Evolutionary conservation across 192 early-diverging fungal species (phyloP), one percentile per base, ranked within the genome.

Genomic region (Dispira parvispora): DNA sequence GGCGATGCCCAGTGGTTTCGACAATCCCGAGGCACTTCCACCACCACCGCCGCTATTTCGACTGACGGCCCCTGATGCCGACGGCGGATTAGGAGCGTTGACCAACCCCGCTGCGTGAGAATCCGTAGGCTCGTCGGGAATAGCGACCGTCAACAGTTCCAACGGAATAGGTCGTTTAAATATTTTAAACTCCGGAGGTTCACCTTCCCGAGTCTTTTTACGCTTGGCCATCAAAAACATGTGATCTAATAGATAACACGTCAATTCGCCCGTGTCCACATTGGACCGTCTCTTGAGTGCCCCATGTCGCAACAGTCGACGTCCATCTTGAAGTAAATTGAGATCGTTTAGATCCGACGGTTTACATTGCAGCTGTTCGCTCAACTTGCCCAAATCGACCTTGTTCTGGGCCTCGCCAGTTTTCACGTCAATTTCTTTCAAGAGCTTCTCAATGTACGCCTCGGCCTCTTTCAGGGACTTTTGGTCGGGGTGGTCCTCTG

Each of bases 201-300:
- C 77, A 45, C 82, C 83, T 45, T 79, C 73, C 62, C 76, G 71
- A 44, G 79, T 74, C 16, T 70, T 73, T 68, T 85, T 90, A 60
- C 73, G 70, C 64, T 84, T 87, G 62, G 84, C 81, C 67, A 89
- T 75, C 28, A 91, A 69, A n/a, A 91, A 65, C 64, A 82, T 80
- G 74, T 96, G 87, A 68, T 98, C 95, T 43, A 98, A 83, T 46
- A 96, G 67, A 65, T 88, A 86, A 25, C 95, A 80, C 47, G 80
- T 75, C 26, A 94, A 64, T 42, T 87, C 86, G 2, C 82, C 71
- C 18, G 81, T 81, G 55, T 84, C 84, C 28, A 73, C 71, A 52
- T 77, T 76, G 47, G 69, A 61, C 25, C 82, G 79, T 66, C 88
- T 79, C 63, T 87, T 87, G 65, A 97, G 69, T 27, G 80, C 73